Evolutionary conservation across 139 green algal genomes (phyloP), one percentile per base, ranked within the genome.

Genomic region (Gonium pectorale): DNA sequence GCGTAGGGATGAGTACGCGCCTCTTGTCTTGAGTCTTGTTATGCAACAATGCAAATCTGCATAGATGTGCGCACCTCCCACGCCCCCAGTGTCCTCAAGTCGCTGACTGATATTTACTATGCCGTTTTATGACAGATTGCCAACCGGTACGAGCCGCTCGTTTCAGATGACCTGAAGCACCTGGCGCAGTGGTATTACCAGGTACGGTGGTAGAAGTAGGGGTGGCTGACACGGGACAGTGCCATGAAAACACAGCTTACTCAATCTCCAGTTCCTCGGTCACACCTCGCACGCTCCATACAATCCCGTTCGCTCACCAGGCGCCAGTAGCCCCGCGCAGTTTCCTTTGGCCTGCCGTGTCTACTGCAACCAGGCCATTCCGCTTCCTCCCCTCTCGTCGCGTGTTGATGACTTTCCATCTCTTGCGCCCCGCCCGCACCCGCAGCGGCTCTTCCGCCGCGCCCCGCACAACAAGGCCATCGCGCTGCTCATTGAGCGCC

Each of bases 391-490:
- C 13, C 46, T 54, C 13, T 54, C 46, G 13, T 54, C 46, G 15
- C 13, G 13, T 54, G 46, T 54, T 15, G 13, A 24, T 24, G 13
- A 24, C 46, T 54, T 22, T 22, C 54, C 11, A 27, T 33, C 19
- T 22, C 17, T 29, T 22, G 6, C 19, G 6, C 54, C n/a, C 29
- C 63, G 33, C 63, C 31, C 63, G 13, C 9, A 17, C 64, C 29
- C 43, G 27, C 41, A 82, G 74, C 38, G n/a, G 31, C 26, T 60
- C 38, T 35, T 82, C 7, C 26, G 29, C 22, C 26, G 38, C 19
- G 74, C 74, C 4, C 74, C 74, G 4, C 7, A 19, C 27, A 82
- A 82, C 60, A 82, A 82, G 74, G 26, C 40, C 37, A 22, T 82
- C 15, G 3, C 2, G 37, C 22, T n/a, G 21, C 13, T 37, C 29